phyloP scores from a whole-genome alignment of 352 stramenopile genomes.

The Globisporangium canariense region DNA sequence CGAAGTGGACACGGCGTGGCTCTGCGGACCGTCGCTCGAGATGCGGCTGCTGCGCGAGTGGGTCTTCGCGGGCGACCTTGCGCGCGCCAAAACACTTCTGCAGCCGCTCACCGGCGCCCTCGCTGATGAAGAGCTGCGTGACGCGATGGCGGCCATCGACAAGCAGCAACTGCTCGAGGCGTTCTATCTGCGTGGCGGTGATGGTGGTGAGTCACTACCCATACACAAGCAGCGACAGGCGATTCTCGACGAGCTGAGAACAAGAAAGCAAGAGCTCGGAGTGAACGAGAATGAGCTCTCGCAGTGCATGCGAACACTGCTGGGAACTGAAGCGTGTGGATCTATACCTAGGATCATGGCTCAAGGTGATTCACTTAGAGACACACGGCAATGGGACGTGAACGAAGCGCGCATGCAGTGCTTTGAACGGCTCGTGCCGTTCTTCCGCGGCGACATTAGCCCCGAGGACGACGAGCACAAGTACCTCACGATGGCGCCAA shows the following conservation, averaged over 20 bases:
- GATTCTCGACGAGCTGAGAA: conserved; percentile 18
- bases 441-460: conserved; percentile 41
- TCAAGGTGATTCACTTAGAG: no score
- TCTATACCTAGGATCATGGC: no score
- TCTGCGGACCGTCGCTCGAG: conserved; percentile 45
- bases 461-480: conserved; percentile 40
- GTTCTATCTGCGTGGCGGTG: conserved; percentile 13
- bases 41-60: conserved; percentile 48
- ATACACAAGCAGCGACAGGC: not conserved
- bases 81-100: conserved; percentile 33
- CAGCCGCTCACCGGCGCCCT: conserved; percentile 27
- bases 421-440: conserved; percentile 38
- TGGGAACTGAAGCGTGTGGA: not conserved
- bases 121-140: conserved; percentile 15
- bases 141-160: conserved; percentile 23
- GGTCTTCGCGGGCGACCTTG: conserved; percentile 48
- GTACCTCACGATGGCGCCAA: conserved; percentile 36
- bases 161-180: conserved; percentile 39
- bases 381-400: conserved; percentile 18
- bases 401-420: conserved; percentile 38
- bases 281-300: conserved; percentile 16
- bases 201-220: not conserved
- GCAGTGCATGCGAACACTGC: conserved; percentile 12
- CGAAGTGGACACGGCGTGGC: conserved; percentile 50
- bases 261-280: not conserved